phyloP scores from a whole-genome alignment of 805 yeast genomes.

The Cyberlindnera lachancei region DNA sequence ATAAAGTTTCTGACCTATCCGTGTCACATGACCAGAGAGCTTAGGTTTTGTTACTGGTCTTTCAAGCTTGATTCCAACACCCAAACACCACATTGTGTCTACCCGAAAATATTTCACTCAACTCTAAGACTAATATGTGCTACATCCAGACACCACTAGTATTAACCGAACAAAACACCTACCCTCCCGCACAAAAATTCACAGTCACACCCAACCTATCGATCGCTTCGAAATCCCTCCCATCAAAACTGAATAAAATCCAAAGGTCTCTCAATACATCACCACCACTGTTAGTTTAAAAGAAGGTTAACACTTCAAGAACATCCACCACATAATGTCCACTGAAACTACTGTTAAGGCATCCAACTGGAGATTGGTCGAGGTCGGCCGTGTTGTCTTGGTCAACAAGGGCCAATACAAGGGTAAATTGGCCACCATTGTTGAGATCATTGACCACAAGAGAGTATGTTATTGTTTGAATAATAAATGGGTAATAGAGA shows the following conservation, averaged over 20 bases:
- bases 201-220: background rate
- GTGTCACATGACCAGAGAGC: background rate
- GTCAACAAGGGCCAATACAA: slow-evolving; percentile 66
- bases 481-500: background rate
- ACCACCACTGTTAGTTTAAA: too few relatives aligned
- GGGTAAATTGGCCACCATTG: slow-evolving; percentile 91
- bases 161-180: too few relatives aligned
- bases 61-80: background rate
- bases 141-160: too few relatives aligned
- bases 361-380: slow-evolving; percentile 98
- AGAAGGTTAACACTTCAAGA: background rate
- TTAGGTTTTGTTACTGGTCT: too few relatives aligned
- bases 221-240: background rate
- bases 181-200: too few relatives aligned
- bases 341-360: slow-evolving; percentile 78
- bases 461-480: slow-evolving; percentile 56
- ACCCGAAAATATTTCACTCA: background rate
- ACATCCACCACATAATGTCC: slow-evolving; percentile 43
- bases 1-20: too few relatives aligned
- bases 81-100: background rate
- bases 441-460: slow-evolving; percentile 98
- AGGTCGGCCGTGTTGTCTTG: slow-evolving; percentile 98
- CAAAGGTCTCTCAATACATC: too few relatives aligned
- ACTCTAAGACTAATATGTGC: too few relatives aligned
- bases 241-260: too few relatives aligned